Percentiles rank a stretch among this genome's conserved stretches.
Conservation (phyloP, 495 filamentous ascomycete genomes). For the Penicillium lagena region DNA sequence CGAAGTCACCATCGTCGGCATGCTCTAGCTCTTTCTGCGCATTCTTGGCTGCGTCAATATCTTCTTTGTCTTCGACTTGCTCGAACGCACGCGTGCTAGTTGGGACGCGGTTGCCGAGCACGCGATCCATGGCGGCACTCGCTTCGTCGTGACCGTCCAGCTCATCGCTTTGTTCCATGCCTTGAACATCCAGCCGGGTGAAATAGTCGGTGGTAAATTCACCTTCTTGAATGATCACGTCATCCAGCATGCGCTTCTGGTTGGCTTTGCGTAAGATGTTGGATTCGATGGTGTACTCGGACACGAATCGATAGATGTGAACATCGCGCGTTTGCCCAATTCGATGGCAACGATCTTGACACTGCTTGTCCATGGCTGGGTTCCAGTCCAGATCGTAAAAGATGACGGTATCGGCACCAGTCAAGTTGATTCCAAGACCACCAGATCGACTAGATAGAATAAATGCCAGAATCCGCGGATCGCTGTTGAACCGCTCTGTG, state of each 20-base stretch:
- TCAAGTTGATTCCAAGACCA: conserved; percentile 93
- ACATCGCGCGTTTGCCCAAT: conserved; percentile 98
- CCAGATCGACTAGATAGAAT: conserved; percentile 94
- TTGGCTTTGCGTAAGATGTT: conserved; percentile 96
- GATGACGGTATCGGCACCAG: conserved; percentile 95
- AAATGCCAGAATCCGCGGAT: conserved; percentile 84
- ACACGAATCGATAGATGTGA: conserved; percentile 95
- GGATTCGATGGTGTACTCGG: conserved; percentile 96
- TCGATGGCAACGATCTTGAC: conserved; percentile 94
- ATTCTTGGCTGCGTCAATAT: conserved; percentile 77
- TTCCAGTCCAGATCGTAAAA: conserved; percentile 99
- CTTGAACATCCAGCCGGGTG: conserved; percentile 65
- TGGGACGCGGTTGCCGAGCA: conserved; percentile 55
- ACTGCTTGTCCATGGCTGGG: conserved; percentile 99
- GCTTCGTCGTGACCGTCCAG: conserved; percentile 56
- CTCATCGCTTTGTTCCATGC: conserved; percentile 59
- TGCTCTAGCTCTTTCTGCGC: conserved; percentile 83
- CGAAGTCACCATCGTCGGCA: conserved; percentile 86
- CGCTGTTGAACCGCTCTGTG: conserved; percentile 95
- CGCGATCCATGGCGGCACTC: conserved; percentile 78
- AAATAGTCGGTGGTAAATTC: conserved; percentile 98
- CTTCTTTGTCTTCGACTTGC: conserved; percentile 87
- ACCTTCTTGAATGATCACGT: conserved; percentile 97
- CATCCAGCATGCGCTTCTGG: conserved; percentile 96
- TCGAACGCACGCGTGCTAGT: conserved; percentile 64